Evolutionary conservation across 371 early-diverging fungal species (phyloP), one percentile per base, ranked within the genome.

Genomic region (Fennellomyces sp.): DNA sequence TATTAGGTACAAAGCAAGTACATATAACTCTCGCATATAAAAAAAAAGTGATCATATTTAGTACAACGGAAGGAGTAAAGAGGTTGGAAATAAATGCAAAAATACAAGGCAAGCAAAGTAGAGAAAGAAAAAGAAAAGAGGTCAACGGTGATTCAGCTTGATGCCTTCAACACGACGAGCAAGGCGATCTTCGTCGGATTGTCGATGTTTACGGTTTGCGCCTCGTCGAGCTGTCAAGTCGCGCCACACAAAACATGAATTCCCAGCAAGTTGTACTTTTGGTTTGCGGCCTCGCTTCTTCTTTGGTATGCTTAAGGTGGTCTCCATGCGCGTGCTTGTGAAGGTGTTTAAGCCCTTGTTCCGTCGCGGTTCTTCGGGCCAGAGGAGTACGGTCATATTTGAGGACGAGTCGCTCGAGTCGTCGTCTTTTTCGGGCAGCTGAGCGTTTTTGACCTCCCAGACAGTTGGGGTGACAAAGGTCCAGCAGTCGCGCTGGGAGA

Each of bases 221-320:
- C 75, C 65, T 45, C 72, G 65, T 8, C 65, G 58, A 31, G 75
- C 75, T 38, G 75, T 78, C 15, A 74, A 49, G 61, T 78, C 78
- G 26, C 75, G 63, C 80, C 80, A 80, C 39, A 80, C 80, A 62
- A 77, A 80, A 48, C 80, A 80, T 3, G 72, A 74, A 38, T 80
- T 80, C 21, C 80, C 80, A 10, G 66, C 75, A 4, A 80, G 39
- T 50, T 75, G 73, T 51, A 68, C 69, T 41, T 80, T 80, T 3
- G 80, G 77, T 56, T 77, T 80, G 19, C 80, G 64, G 3, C 80
- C 80, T 45, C 80, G 67, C 45, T 77, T 80, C 51, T 75, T 75
- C 54, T 69, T 75, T 4, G 80, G 80, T 50, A 74, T 80, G 55
- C 68, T 68, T 11, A 80, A 35, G 12, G 73, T 65, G 38, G 60